Percentiles rank a stretch among this genome's conserved stretches.
These are phyloP conservation scores for Hygrocybe coccinea DNA, from an alignment of 768 basidiomycete species.

Conservation along the genomic window DNA sequence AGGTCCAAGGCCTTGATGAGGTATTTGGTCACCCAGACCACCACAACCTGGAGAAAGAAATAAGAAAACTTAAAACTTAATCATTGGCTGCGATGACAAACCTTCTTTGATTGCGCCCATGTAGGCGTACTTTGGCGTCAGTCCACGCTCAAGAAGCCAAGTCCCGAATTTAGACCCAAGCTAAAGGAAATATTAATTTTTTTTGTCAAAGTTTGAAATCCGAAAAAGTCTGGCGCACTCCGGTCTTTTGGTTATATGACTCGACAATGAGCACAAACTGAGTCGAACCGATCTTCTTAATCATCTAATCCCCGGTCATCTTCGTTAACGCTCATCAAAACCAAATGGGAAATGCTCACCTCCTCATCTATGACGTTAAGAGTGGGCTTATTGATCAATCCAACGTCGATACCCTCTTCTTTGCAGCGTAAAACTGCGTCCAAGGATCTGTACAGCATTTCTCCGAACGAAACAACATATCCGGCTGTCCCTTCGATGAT, in stretches of 20 bases:
- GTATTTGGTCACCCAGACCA: conserved; percentile 78
- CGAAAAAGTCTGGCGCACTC: conserved; percentile 34
- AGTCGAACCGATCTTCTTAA: conserved; percentile 65
- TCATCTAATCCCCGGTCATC: conserved; percentile 33
- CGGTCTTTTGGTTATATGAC: conserved; percentile 85
- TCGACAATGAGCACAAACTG: conserved; percentile 83
- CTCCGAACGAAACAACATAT: conserved; percentile 81
- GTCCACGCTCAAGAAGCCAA: conserved; percentile 76
- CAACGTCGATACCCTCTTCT: conserved; percentile 71
- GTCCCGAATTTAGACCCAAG: conserved; percentile 83
- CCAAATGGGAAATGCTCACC: conserved; percentile 30
- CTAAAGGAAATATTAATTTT: conserved; percentile 22
- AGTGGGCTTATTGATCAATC: conserved; percentile 81
- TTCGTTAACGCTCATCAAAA: neutral
- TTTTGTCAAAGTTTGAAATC: neutral
- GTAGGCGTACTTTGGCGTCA: conserved; percentile 77
- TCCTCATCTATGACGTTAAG: conserved; percentile 82
- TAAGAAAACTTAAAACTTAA: neutral
- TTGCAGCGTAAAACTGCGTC: conserved; percentile 77
- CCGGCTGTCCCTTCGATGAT: conserved; percentile 74
- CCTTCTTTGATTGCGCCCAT: conserved; percentile 78
- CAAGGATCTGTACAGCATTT: conserved; percentile 79
- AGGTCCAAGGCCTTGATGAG: conserved; percentile 36
- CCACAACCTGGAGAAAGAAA: conserved; percentile 37
- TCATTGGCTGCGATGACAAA: conserved; percentile 14